These are phyloP conservation scores for Vigna unguiculata DNA, from an alignment of 306 rosid species.

Conservation along the genomic window DNA sequence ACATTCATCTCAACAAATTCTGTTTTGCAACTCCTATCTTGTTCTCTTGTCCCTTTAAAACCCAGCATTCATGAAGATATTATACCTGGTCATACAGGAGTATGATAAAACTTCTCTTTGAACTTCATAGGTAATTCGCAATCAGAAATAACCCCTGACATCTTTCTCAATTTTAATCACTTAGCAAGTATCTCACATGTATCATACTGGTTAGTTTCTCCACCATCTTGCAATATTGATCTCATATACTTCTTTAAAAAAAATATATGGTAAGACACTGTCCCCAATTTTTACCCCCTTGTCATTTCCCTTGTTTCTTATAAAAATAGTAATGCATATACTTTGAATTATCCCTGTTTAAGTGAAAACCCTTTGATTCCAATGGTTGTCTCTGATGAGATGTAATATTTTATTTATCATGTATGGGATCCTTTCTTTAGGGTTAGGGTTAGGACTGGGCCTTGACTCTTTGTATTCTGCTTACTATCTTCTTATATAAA, in stretches of 20 bases:
- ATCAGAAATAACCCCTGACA: not conserved
- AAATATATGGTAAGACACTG: no score
- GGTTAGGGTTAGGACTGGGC: no score
- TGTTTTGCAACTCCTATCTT: no score
- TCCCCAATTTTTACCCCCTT: no score
- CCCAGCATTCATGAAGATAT: not conserved
- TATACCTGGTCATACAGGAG: no score
- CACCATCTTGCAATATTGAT: not conserved
- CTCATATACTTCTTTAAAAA: not conserved
- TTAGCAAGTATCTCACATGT: not conserved
- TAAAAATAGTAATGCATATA: not conserved
- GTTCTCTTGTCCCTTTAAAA: no score
- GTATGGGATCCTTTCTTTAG: no score
- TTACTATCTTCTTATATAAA: no score
- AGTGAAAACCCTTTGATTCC: constrained; percentile 1
- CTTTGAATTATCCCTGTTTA: not conserved
- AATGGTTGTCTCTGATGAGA: no score
- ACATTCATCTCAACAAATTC: not conserved
- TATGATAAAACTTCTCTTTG: not conserved
- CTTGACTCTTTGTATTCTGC: no score
- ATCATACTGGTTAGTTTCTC: not conserved
- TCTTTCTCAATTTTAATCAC: not conserved
- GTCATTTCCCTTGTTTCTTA: not conserved
- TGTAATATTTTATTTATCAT: no score
- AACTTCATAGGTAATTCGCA: not conserved